A percentile compares a stretch with the other conserved stretches of the same genome.
Conservation (phyloP, 176 grass and related monocot genomes). For the Ensete ventricosum region DNA sequence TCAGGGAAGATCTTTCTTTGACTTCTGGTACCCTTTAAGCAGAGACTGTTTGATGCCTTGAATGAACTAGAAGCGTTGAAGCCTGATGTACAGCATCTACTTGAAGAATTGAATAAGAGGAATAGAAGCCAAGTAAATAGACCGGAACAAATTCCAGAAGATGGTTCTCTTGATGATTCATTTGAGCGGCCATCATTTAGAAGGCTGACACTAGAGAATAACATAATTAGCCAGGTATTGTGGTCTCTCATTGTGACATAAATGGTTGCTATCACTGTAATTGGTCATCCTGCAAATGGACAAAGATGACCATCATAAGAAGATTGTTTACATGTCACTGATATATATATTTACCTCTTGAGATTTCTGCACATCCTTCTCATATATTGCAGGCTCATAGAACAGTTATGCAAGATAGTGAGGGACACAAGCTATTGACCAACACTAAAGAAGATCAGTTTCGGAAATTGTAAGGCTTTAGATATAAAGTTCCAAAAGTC, state of each 20-base stretch:
- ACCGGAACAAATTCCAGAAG: constrained; percentile 19
- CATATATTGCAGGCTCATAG: constrained; percentile 7
- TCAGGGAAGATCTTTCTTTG: background rate
- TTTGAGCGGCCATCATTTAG: constrained; percentile 28
- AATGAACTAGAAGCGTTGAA: constrained; percentile 36
- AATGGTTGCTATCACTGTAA: background rate
- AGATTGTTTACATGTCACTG: background rate
- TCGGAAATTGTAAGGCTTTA: constrained; percentile 38
- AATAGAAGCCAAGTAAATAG: constrained; percentile 12
- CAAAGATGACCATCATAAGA: background rate
- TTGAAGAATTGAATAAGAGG: constrained; percentile 40
- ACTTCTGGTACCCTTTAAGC: background rate
- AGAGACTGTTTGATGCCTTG: constrained; percentile 37
- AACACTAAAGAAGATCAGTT: constrained; percentile 14
- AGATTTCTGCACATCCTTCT: background rate
- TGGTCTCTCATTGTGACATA: background rate
- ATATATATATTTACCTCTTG: background rate
- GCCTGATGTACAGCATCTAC: constrained; percentile 26
- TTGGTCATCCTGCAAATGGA: no score
- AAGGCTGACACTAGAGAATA: background rate
- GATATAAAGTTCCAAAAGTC: background rate
- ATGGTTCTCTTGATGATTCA: constrained; percentile 20
- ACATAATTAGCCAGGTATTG: constrained; percentile 22
- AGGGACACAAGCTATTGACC: constrained; percentile 8
- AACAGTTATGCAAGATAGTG: constrained; percentile 4